A percentile compares a stretch with the other conserved stretches of the same genome.
Conservation (phyloP, 129 eudicot species). For the Flaveria robusta region DNA sequence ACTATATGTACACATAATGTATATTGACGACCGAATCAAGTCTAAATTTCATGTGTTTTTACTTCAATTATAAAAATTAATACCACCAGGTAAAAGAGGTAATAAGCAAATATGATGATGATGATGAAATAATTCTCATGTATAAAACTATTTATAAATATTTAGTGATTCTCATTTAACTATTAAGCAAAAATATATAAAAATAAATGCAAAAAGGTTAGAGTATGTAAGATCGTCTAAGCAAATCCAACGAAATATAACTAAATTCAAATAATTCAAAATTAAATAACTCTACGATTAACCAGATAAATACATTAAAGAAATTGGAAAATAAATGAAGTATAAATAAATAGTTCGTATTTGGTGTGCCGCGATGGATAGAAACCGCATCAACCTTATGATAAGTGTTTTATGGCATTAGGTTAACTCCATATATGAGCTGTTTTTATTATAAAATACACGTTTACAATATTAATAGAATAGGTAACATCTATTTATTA, state of each 20-base stretch:
- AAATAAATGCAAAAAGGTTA: neutral
- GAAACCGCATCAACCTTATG: conserved; percentile 20
- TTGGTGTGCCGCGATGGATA: conserved; percentile 21
- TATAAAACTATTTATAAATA: too few species aligned
- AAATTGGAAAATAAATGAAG: neutral
- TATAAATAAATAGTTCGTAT: neutral
- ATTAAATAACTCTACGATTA: too few species aligned
- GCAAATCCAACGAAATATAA: neutral
- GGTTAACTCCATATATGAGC: conserved; percentile 27
- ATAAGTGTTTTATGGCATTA: conserved; percentile 21
- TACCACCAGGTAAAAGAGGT: too few species aligned
- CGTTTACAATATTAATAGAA: neutral
- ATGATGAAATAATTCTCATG: too few species aligned
- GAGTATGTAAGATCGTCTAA: neutral
- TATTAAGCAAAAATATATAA: conserved; percentile 20
- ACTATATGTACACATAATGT: too few species aligned
- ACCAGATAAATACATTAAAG: neutral
- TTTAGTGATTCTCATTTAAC: neutral
- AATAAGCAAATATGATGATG: too few species aligned
- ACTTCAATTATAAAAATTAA: too few species aligned
- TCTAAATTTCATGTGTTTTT: too few species aligned
- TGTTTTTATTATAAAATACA: conserved; percentile 17
- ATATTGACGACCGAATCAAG: too few species aligned
- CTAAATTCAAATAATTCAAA: neutral
- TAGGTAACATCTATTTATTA: neutral